A percentile compares a stretch with the other conserved stretches of the same genome.
phyloP scores from a whole-genome alignment of 2,329 filamentous ascomycete species.

The Trichophyton verrucosum region DNA sequence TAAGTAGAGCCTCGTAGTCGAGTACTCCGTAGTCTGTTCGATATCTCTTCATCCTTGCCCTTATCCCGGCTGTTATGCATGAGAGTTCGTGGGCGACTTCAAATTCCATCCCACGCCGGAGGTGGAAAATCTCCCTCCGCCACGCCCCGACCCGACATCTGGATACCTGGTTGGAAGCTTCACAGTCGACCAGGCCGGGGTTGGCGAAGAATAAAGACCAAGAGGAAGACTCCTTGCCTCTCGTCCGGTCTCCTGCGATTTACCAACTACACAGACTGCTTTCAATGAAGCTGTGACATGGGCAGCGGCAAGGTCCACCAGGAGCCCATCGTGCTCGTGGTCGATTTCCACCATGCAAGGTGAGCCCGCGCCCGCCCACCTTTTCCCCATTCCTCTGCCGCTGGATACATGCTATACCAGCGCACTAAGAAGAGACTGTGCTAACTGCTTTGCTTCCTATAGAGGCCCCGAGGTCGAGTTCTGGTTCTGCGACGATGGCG shows the following conservation, averaged over 20 bases:
- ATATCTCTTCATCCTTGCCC: too few species aligned
- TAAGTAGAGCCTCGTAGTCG: too few species aligned
- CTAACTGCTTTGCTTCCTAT: conserved; percentile 5
- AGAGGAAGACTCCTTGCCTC: background rate
- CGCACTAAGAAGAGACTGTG: background rate
- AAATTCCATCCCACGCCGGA: background rate
- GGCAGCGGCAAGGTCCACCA: conserved; percentile 20
- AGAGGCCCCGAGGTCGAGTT: conserved; percentile 84
- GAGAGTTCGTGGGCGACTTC: too few species aligned
- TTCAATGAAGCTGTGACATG: conserved; percentile 9
- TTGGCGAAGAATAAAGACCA: background rate
- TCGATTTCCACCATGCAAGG: conserved; percentile 70
- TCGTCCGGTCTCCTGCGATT: background rate
- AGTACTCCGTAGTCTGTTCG: too few species aligned
- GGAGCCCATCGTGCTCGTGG: conserved; percentile 59
- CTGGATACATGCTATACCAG: too few species aligned
- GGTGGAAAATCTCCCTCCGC: background rate
- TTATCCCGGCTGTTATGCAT: too few species aligned
- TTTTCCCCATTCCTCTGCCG: too few species aligned
- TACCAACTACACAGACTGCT: background rate
- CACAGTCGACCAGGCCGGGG: background rate
- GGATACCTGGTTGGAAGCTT: background rate
- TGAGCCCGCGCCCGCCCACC: conserved; percentile 11
- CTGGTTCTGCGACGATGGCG: conserved; percentile 72
- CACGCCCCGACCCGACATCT: background rate